Base-by-base conservation (phyloP, 495 filamentous ascomycete genomes). In the Eremomyces bilateralis region DNA sequence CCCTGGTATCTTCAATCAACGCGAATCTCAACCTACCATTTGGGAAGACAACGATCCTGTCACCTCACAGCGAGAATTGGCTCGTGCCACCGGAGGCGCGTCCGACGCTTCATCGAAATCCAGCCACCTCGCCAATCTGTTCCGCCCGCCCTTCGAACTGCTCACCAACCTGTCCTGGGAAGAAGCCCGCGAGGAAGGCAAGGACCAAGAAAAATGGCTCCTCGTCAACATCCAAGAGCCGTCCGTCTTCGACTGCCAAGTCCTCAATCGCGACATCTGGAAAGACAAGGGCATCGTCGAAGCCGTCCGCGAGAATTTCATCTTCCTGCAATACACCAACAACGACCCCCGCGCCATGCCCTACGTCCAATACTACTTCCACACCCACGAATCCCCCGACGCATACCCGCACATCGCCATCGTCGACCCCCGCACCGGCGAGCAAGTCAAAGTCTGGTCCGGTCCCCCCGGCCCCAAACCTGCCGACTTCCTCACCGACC, bases 391-490 rank as follows among this genome's bases (percentile, higher is more conserved):
- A 10, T 69, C 69, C 48, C 65, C 72, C 39, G 76, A 85, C 50
- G 76, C 74, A 15, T 97, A 90, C 51, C 88, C 88, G 4, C 82
- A 94, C 44, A 91, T 94, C 37, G 80, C 82, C 11, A 91, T 97
- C 46, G 69, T 97, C 34, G 88, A 97, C 48, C 88, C 88, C 1
- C 69, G 88, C 25, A 97, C 88, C 4, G 88, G 88, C 27, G 88
- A 95, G 54, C 85, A 94, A 53, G 81, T 95, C 40, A 95, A 97
- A 55, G 71, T 85, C 1, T 94, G 84, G 83, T 82, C 79, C 3
- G 82, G 84, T 2, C 61, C 63, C 12, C 82, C 88, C 13, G 73
- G 80, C 25, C 69, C 84, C 6, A 67, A 66, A 27, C 52, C 82
- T 2, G 47, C 66, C 11, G 88, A 94, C 8, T 94, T 95, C 46